Evolutionary conservation across 2,329 filamentous ascomycete species (phyloP).

Genomic region (Alternaria sp.): DNA sequence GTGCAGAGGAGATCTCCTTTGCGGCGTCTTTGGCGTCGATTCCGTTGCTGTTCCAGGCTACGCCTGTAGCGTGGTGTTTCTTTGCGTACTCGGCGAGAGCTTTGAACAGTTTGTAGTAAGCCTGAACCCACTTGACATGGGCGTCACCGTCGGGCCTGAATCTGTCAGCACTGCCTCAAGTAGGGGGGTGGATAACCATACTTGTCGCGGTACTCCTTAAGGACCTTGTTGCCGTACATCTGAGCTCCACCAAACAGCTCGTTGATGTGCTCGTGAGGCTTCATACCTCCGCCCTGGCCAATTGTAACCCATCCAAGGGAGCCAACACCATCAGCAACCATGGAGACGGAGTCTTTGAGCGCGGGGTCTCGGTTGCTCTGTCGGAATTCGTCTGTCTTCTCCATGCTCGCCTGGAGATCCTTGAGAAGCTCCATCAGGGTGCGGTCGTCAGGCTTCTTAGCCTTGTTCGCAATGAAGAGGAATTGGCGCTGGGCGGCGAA

Average conservation of each 20-base stretch:
- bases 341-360: slow-evolving; percentile 81
- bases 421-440: slow-evolving; percentile 81
- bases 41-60: slow-evolving; percentile 86
- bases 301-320: slow-evolving; percentile 90
- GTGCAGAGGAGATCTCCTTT: slow-evolving; percentile 61
- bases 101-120: slow-evolving; percentile 92
- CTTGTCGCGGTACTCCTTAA: slow-evolving; percentile 90
- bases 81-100: slow-evolving; percentile 85
- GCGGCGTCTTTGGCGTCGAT: slow-evolving; percentile 76
- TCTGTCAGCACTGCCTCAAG: slow-evolving; percentile 22
- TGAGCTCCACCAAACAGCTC: slow-evolving; percentile 85
- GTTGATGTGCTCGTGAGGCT: slow-evolving; percentile 84
- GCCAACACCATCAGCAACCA: slow-evolving; percentile 89
- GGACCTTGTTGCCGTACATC: slow-evolving; percentile 92
- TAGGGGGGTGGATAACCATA: slow-evolving; percentile 49
- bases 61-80: slow-evolving; percentile 78
- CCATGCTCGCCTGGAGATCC: slow-evolving; percentile 83
- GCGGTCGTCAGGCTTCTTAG: slow-evolving; percentile 85
- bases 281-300: slow-evolving; percentile 62
- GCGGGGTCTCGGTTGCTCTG: slow-evolving; percentile 80
- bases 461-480: slow-evolving; percentile 85
- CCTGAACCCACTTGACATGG: slow-evolving; percentile 86
- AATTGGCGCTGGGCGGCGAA: slow-evolving; percentile 90
- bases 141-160: slow-evolving; percentile 68
- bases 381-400: slow-evolving; percentile 79